Evolutionary conservation across 257 asterid species (phyloP).

Genomic region (Gentiana macrophylla): DNA sequence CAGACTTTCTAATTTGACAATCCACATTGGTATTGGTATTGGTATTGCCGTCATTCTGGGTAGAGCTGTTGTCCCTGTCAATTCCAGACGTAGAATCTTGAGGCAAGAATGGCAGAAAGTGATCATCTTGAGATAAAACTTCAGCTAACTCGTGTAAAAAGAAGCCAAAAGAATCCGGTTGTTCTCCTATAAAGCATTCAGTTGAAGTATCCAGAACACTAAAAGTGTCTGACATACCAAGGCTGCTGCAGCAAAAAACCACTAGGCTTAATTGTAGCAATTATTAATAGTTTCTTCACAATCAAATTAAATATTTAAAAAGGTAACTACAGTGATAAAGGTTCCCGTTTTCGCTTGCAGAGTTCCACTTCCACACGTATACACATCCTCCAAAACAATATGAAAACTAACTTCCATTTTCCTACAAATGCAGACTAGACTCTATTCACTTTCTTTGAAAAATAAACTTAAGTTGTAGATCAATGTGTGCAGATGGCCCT

Average conservation of each 20-base stretch:
- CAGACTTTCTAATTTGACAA: constrained; percentile 6
- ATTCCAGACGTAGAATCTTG: constrained; percentile 20
- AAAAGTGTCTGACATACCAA: constrained; percentile 29
- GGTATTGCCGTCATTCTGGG: constrained; percentile 13
- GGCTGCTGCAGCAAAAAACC: constrained; percentile 23
- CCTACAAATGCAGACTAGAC: no score
- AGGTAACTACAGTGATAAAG: no score
- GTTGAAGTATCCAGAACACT: constrained; percentile 14
- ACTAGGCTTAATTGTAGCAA: not conserved
- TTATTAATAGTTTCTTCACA: no score
- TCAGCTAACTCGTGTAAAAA: constrained; percentile 36
- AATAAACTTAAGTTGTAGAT: no score
- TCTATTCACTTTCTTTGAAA: no score
- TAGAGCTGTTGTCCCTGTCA: constrained; percentile 2
- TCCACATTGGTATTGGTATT: constrained; percentile 3
- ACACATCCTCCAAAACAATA: no score
- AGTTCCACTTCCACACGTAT: no score
- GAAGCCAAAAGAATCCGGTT: constrained; percentile 59
- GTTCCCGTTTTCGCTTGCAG: no score
- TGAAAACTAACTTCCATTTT: no score
- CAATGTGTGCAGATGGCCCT: no score
- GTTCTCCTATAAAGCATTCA: constrained; percentile 18
- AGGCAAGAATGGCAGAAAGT: constrained; percentile 22
- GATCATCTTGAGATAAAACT: constrained; percentile 43
- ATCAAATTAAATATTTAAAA: no score